Base-by-base conservation (phyloP, 768 basidiomycete species). In the Sistotremastrum niveocremeum region DNA sequence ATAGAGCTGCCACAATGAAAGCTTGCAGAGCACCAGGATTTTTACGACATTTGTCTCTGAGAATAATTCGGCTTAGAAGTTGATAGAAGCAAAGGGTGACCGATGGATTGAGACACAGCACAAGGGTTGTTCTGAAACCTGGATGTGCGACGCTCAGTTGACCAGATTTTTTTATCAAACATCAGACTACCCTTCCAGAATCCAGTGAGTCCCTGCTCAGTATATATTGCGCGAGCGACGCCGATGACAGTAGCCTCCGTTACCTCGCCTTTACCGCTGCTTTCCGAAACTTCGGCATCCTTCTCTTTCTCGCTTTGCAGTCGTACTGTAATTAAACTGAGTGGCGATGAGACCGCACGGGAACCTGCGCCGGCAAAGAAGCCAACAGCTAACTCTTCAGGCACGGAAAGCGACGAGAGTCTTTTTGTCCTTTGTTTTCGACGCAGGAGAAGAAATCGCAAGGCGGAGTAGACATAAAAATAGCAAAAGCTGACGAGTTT, bases 291-390 rank as follows among this genome's bases (percentile, higher is more conserved):
- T 29, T 60, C 61, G 7, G 66, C 64, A 4, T 62, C 58, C 4
- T 61, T 60, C 12, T 63, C 62, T 1, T 62, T 55, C 41, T 65
- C 66, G 0, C 63, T 71, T 53, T 79, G 77, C 12, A 77, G 64
- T 30, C 67, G 65, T 1, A 77, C 65, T 2, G 77, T 76, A 38
- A 79, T 60, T 37, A 77, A 69, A 47, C 68, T 73, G 9, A 80
- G 60, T 0, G 77, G 79, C 5, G 70, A 73, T 0, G 75, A 71
- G 9, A 77, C 58, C 0, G 69, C 70, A 28, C 76, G 68, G 37
- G 74, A 76, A 1, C 70, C 66, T 8, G 79, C 66, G 28, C 78
- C 77, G 0, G 77, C 72, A 4, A 76, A 41, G 51, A 74, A 78
- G 8, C 78, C 78, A 1, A 78, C 60, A 0, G 67, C 52, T 2